Conservation (phyloP, 352 stramenopile species). For the Phytophthora constricta region DNA sequence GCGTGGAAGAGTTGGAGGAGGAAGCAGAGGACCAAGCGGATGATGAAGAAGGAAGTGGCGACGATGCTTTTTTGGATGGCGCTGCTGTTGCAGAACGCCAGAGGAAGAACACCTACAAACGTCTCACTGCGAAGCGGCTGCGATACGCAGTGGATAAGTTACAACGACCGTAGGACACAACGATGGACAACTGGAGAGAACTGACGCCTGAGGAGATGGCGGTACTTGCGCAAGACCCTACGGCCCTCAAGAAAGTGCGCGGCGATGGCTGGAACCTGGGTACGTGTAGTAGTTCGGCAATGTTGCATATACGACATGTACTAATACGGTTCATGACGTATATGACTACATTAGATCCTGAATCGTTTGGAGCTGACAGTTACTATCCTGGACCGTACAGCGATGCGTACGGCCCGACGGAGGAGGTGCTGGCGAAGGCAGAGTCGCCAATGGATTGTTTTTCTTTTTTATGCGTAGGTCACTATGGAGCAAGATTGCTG, state of each 20-base stretch:
- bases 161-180: neutral
- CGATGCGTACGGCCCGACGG: too few species aligned
- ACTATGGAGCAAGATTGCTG: slow-evolving; percentile 10
- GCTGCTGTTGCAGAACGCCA: too few species aligned
- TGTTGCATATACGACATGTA: slow-evolving; percentile 11
- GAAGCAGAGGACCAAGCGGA: neutral
- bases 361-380: too few species aligned
- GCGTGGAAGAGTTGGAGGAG: too few species aligned
- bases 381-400: too few species aligned
- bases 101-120: neutral
- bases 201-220: slow-evolving; percentile 3
- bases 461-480: too few species aligned
- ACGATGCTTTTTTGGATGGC: neutral
- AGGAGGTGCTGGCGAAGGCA: too few species aligned
- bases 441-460: too few species aligned
- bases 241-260: slow-evolving; percentile 8
- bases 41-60: neutral
- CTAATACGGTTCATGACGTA: slow-evolving; percentile 1
- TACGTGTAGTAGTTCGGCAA: neutral
- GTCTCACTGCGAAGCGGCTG: neutral
- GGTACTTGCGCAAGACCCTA: slow-evolving; percentile 5
- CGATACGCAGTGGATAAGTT: neutral
- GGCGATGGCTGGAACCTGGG: slow-evolving; percentile 13
- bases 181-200: neutral
- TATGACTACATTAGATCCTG: too few species aligned